Conservation (phyloP, 2,329 filamentous ascomycete genomes). For the Trichoderma sp. region DNA sequence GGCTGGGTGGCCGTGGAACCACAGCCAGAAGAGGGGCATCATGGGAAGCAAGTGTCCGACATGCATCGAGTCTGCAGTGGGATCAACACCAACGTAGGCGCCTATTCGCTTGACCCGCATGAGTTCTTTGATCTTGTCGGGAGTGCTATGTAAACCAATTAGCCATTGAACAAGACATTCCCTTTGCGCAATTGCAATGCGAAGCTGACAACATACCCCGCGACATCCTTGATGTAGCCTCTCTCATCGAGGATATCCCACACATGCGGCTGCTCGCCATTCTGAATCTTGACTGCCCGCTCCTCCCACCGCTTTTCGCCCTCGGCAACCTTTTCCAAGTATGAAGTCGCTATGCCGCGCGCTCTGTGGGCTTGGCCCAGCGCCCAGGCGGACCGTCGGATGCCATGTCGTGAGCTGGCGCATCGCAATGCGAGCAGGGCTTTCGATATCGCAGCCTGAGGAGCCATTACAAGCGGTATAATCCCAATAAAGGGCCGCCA, state of each 20-base stretch:
- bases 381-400: slow-evolving; percentile 22
- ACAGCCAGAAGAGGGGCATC: slow-evolving; percentile 84
- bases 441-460: slow-evolving; percentile 25
- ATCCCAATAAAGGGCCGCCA: neutral
- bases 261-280: slow-evolving; percentile 51
- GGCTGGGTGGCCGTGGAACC: slow-evolving; percentile 68
- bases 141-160: slow-evolving; percentile 34
- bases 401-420: slow-evolving; percentile 27
- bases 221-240: slow-evolving; percentile 70
- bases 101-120: slow-evolving; percentile 65
- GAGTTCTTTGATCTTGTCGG: slow-evolving; percentile 57
- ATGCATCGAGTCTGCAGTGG: slow-evolving; percentile 75
- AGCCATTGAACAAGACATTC: neutral
- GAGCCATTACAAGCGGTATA: slow-evolving; percentile 28
- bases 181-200: neutral
- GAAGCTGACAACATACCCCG: slow-evolving; percentile 53
- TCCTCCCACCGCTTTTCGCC: slow-evolving; percentile 48
- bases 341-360: slow-evolving; percentile 42
- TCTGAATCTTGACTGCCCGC: slow-evolving; percentile 45
- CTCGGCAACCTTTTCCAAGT: slow-evolving; percentile 41
- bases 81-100: slow-evolving; percentile 78
- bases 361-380: slow-evolving; percentile 27
- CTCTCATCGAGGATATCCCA: slow-evolving; percentile 67
- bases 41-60: slow-evolving; percentile 76
- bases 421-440: slow-evolving; percentile 28